Conservation (phyloP, 305 asterid genomes). For the Coffea humblotiana region DNA sequence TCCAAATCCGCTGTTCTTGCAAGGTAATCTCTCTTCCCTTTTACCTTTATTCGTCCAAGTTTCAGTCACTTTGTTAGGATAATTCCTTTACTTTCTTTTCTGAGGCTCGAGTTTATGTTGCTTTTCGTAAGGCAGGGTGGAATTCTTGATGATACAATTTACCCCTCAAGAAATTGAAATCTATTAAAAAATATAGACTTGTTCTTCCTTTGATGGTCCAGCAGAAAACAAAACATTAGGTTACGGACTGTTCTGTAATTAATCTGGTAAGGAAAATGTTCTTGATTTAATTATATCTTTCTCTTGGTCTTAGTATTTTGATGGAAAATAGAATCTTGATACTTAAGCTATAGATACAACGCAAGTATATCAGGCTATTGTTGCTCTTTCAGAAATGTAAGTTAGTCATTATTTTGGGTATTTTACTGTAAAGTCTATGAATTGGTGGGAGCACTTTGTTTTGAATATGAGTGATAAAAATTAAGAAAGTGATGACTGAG, state of each 20-base stretch:
- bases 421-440: background rate
- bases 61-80: background rate
- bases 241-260: no score
- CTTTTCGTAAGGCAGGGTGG: background rate
- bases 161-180: background rate
- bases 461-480: background rate
- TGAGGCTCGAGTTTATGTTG: background rate
- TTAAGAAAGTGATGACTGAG: background rate
- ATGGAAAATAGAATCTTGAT: background rate
- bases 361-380: background rate
- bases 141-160: background rate
- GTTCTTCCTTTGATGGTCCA: no score
- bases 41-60: background rate
- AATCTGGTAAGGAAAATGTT: no score
- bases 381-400: background rate
- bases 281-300: background rate
- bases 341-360: background rate
- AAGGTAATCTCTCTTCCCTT: conserved; percentile 2
- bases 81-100: background rate
- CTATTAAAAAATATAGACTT: no score
- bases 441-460: background rate
- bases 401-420: background rate
- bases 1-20: background rate
- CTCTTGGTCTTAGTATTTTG: background rate
- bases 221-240: no score